A percentile compares a stretch with the other conserved stretches of the same genome.
These are phyloP conservation scores for Torrubiellomyces zombiae DNA, from an alignment of 2,329 filamentous ascomycete genomes.

Conservation along the genomic window DNA sequence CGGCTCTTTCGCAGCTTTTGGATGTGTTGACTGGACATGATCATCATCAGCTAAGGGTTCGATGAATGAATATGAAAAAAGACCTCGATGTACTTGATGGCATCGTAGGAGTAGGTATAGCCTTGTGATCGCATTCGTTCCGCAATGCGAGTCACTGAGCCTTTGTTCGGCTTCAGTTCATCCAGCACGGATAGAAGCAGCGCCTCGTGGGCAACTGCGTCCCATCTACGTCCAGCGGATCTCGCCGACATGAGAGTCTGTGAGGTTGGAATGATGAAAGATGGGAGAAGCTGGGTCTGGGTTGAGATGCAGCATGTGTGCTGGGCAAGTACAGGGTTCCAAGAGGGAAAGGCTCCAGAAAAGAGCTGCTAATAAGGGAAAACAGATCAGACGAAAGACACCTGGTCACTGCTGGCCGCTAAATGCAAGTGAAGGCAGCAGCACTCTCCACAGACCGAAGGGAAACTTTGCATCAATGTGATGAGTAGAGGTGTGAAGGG, in stretches of 20 bases:
- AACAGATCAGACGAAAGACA: background rate
- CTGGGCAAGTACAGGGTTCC: background rate
- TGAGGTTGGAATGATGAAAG: background rate
- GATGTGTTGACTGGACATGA: conserved; percentile 24
- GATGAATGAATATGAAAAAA: background rate
- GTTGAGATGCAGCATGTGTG: too few species aligned
- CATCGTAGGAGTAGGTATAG: conserved; percentile 20
- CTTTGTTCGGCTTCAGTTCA: conserved; percentile 17
- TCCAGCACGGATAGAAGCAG: conserved; percentile 21
- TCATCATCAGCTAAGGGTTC: conserved; percentile 1
- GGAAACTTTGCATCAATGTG: too few species aligned
- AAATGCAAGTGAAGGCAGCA: conserved; percentile 1
- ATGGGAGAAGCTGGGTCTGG: background rate
- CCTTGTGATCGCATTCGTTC: conserved; percentile 16
- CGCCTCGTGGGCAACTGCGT: conserved; percentile 20
- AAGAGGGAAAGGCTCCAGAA: background rate
- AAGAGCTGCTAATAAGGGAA: background rate
- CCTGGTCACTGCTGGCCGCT: background rate
- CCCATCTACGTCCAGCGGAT: conserved; percentile 15
- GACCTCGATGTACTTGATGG: conserved; percentile 17
- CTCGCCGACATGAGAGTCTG: conserved; percentile 6
- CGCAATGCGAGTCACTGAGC: conserved; percentile 15
- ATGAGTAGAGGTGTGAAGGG: background rate
- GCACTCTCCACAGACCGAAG: too few species aligned
- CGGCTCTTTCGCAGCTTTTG: conserved; percentile 30